Base-by-base conservation (phyloP, 257 asterid genomes). In the Anisodus tanguticus region DNA sequence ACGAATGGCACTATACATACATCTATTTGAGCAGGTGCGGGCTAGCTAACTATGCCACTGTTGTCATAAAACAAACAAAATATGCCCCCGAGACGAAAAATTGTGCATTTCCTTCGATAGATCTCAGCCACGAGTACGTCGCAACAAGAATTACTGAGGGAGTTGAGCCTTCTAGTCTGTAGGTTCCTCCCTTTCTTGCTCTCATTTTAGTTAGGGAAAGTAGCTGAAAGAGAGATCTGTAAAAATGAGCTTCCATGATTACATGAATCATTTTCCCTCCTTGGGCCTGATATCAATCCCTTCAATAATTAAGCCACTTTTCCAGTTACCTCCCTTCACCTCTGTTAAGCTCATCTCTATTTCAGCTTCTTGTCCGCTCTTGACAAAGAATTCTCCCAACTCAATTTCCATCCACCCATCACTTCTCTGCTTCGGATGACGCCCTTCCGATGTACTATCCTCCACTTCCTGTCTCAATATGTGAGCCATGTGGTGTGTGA, bases 221-320 rank as follows among this genome's bases (percentile, higher is more conserved):
- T 10, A 13, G 54, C 9, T 15, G 51, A 45, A 71, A 39, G 55
- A 41, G 26, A 15, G 13, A 39, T 67, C 17, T 26, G 31, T 67
- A 31, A 31, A 31, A 39, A 67, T 22, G 13, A 67, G 22, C 74
- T 67, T 57, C 62, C 62, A 57, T 15, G 17, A 6, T 58, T 6
- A 15, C 16, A 58, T 17, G 16, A 17, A 35, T 58, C 51, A 81
- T 16, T 63, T 45, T 10, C 51, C 79, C 68, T 83, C 83, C 67
- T 88, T 93, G 10, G 98, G 96, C 90, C 98, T 90, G 58, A 94
- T 86, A 87, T 97, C 99, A 79, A 97, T 90, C 60, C 99, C 99
- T 88, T 93, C 92, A 85, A 97, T 49, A 71, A 90, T 63, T 10
- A 97, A 83, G 49, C 98, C 98, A 26, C 89, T 74, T 91, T 96